Base-by-base conservation (phyloP, 1,139 yeast genomes). In the Protomyces lactucae-debilis region DNA sequence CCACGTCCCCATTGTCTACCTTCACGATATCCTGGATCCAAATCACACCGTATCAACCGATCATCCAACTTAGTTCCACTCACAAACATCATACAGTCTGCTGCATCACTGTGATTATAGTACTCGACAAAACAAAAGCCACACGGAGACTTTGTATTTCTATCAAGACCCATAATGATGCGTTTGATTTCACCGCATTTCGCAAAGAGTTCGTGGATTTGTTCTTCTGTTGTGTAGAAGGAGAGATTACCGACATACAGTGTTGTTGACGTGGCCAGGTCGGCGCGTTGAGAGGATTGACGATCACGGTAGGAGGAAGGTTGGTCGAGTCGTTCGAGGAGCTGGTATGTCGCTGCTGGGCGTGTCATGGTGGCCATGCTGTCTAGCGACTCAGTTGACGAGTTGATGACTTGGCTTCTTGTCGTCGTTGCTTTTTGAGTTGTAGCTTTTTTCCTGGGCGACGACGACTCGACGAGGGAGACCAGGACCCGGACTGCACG, bases 1-100 rank as follows among this genome's bases (percentile, higher is more conserved):
- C 98, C 98, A 71, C 99, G 82, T 16, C 98, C 98, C 73, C 85
- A 92, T 73, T 93, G 97, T 70, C 99, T 80, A 0, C 98, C 98
- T 71, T 92, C 97, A 69, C 82, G 83, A 73, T 92, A 92, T 0
- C 99, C 99, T 0, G 97, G 96, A 73, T 92, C 99, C 70, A 93
- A 78, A 75, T 92, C 99, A 57, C 92, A 87, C 56, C 88, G 85
- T 70, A 92, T 81, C 36, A 80, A 79, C 67, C 89, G 85, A 61
- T 92, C 95, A 73, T 92, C 97, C 57, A 92, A 80, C 71, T 85
- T 86, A 0, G 96, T 90, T 59, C 85, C 86, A 68, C 88, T 85
- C 66, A 93, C 78, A 73, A 85, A 92, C 72, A 90, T 87, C 72
- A 92, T 83, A 5, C 97, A 88, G 69, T 87, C 84, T 55, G 90